These are phyloP conservation scores for Neofusicoccum sp. DNA, from an alignment of 2,329 filamentous ascomycete genomes.

Conservation along the genomic window DNA sequence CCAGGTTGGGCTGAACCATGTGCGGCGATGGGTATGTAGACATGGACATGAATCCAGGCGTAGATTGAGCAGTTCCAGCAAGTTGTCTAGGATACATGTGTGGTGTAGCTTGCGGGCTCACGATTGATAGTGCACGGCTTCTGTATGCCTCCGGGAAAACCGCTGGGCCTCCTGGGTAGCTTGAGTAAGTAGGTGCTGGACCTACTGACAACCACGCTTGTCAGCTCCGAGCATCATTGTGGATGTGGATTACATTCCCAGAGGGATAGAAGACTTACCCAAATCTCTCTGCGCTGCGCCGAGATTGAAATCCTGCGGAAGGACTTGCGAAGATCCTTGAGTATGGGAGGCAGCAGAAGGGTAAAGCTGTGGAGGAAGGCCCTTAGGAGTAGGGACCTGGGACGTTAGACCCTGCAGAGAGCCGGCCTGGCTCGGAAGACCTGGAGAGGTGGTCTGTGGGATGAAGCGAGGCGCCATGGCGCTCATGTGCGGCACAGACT, in stretches of 20 bases:
- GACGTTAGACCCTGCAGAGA: not conserved
- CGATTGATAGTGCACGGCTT: not conserved
- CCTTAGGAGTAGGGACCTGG: not conserved
- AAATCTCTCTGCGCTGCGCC: not conserved
- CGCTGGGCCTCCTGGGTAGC: not conserved
- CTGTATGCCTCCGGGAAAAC: not conserved
- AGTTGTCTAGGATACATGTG: not conserved
- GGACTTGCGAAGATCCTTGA: not conserved
- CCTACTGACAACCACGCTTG: too few relatives aligned
- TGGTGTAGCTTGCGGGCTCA: not conserved
- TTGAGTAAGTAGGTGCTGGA: not conserved
- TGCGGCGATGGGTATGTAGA: not conserved
- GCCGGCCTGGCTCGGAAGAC: not conserved
- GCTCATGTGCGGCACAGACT: not conserved
- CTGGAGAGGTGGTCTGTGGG: not conserved
- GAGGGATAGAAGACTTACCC: not conserved
- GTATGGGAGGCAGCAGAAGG: not conserved
- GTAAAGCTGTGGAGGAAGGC: not conserved
- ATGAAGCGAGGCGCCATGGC: not conserved
- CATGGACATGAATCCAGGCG: not conserved
- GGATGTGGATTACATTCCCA: not conserved
- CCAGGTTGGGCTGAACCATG: not conserved
- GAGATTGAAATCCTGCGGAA: not conserved
- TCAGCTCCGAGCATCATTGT: too few relatives aligned
- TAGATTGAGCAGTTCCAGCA: not conserved